These are phyloP conservation scores for Gossypioides kirkii DNA, from an alignment of 345 rosid species.

Conservation along the genomic window DNA sequence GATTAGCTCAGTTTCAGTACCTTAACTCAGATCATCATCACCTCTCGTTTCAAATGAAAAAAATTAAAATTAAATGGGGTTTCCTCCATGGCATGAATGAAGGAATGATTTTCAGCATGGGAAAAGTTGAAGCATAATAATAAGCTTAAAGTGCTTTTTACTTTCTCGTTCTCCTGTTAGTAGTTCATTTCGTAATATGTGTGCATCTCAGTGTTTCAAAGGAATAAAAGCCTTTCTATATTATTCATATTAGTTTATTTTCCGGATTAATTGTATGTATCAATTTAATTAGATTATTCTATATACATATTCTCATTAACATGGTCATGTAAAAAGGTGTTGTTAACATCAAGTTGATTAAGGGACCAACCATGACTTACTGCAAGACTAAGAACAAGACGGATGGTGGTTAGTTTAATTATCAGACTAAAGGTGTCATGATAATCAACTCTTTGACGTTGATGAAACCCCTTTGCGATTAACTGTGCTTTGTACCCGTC, in stretches of 20 bases:
- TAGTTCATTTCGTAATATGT: too few species aligned
- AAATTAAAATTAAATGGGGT: neutral
- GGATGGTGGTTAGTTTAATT: neutral
- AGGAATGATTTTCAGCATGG: neutral
- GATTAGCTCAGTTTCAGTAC: conserved; percentile 35
- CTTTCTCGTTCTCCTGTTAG: neutral
- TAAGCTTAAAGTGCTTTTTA: neutral
- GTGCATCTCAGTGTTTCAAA: neutral
- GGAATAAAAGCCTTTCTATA: neutral
- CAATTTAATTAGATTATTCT: too few species aligned
- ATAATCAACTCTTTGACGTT: neutral
- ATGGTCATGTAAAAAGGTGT: neutral
- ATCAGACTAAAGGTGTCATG: neutral
- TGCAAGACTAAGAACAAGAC: neutral
- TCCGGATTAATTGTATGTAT: too few species aligned
- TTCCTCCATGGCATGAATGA: neutral
- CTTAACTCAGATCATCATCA: neutral
- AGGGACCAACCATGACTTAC: neutral
- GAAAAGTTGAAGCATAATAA: neutral
- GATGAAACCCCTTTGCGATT: neutral
- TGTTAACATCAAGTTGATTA: neutral
- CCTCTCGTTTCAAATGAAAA: neutral
- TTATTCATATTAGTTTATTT: neutral
- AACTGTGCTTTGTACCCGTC: neutral
- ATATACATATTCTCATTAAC: neutral